Evolutionary conservation across 352 stramenopile species (phyloP), one percentile per base, ranked within the genome.

Genomic region (Blastocystis sp.): DNA sequence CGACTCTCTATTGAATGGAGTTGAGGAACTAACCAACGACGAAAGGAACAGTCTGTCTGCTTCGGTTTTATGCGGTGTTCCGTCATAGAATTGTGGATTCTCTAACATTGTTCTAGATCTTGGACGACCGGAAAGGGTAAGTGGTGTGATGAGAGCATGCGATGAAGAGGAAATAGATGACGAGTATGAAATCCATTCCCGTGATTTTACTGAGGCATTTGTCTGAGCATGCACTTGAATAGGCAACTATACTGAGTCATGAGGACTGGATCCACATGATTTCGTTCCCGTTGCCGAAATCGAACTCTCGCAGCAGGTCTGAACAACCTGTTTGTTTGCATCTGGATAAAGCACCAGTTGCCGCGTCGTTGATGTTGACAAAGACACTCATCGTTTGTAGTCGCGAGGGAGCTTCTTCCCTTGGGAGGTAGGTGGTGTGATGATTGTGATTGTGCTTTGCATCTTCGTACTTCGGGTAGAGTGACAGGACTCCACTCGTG

Each of bases 221-320:
- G 70, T 80, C 70, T 80, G 50, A 80, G 50, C 60, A 55, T 80
- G 51, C 24, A 9, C 24, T 66, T 67, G 60, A 16, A 6, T 0
- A 45, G 78, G 50, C 61, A 88, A 71, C 39, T 88, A 50, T 31
- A 69, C 41, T 78, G 59, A 37, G 60, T 74, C 39, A 26, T 55
- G 62, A 62, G 65, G 78, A 88, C 78, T 88, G 29, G 78, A 88
- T 88, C 78, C 65, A 62, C 33, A 60, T 31, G 41, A 78, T 24
- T 37, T 88, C 78, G 78, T 88, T 88, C 78, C 78, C 62, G 78
- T 88, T 88, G 78, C 78, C 78, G 59, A 88, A 88, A 88, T 88
- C 69, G 78, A 88, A 29, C 26, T 78, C 29, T 24, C 2, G 35
- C 29, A 80, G 78, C 62, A 60, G 51, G 74, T 26, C 78, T 50